A percentile compares a stretch with the other conserved stretches of the same genome.
Evolutionary conservation across 352 stramenopile species (phyloP).

Genomic region (Globisporangium emineosum): DNA sequence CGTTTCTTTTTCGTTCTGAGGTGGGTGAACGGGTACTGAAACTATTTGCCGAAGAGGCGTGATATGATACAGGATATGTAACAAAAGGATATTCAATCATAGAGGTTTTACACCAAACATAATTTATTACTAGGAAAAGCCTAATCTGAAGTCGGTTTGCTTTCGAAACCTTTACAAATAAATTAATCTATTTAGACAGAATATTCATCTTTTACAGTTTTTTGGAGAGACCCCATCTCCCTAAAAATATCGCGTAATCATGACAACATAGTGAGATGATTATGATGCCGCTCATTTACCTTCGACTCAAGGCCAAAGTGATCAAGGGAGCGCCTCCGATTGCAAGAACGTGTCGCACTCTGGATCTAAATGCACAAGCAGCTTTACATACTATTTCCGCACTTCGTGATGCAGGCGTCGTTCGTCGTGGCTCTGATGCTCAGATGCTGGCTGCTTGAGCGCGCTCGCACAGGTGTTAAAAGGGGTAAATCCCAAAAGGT

Average conservation of each 20-base stretch:
- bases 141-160: too few relatives aligned
- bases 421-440: too few relatives aligned
- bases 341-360: too few relatives aligned
- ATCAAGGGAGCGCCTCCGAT: neutral
- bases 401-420: too few relatives aligned
- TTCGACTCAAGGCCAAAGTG: neutral
- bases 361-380: too few relatives aligned
- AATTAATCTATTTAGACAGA: neutral
- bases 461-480: too few relatives aligned
- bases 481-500: too few relatives aligned
- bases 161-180: neutral
- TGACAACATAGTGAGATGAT: neutral
- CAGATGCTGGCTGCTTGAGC: too few relatives aligned
- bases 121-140: too few relatives aligned
- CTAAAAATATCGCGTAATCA: conserved; percentile 8
- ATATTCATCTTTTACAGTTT: neutral
- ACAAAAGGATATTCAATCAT: neutral
- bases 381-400: too few relatives aligned
- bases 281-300: neutral
- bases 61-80: neutral
- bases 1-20: neutral
- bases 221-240: neutral
- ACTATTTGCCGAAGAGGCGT: neutral
- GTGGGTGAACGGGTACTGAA: conserved; percentile 1
- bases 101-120: neutral